phyloP scores from a whole-genome alignment of 805 yeast genomes.

The Yamadazyma ubonensis region DNA sequence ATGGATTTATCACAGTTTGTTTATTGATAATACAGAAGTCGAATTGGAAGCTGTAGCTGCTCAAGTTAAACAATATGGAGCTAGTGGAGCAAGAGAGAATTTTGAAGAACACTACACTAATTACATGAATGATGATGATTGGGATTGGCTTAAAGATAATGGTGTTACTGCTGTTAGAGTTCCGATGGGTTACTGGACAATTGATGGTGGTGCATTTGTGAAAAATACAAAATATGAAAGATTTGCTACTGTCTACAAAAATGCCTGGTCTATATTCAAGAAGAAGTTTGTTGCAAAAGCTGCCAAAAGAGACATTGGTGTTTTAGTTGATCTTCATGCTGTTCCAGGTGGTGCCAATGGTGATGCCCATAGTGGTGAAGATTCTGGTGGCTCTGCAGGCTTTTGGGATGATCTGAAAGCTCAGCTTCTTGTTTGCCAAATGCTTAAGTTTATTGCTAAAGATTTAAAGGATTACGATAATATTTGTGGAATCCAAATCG shows the following conservation, averaged over 20 bases:
- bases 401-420: slow-evolving; percentile 56
- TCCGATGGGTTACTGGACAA: slow-evolving; percentile 91
- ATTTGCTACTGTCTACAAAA: slow-evolving; percentile 54
- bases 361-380: slow-evolving; percentile 79
- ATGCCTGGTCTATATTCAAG: slow-evolving; percentile 70
- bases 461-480: slow-evolving; percentile 62
- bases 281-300: slow-evolving; percentile 58
- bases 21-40: slow-evolving; percentile 51
- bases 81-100: slow-evolving; percentile 50
- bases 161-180: slow-evolving; percentile 81
- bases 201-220: slow-evolving; percentile 60
- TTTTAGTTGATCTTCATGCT: slow-evolving; percentile 83
- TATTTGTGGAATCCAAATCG: slow-evolving; percentile 78
- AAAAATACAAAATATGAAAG: slow-evolving; percentile 62
- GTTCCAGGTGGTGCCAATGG: slow-evolving; percentile 91
- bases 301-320: slow-evolving; percentile 58
- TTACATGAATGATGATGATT: slow-evolving; percentile 67
- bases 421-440: slow-evolving; percentile 46
- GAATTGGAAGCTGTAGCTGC: slow-evolving; percentile 73
- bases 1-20: slow-evolving; percentile 68
- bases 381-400: slow-evolving; percentile 49
- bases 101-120: slow-evolving; percentile 65
- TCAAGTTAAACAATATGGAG: slow-evolving; percentile 48
- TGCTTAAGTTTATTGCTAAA: slow-evolving; percentile 58
- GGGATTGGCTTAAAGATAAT: slow-evolving; percentile 66